phyloP scores from a whole-genome alignment of 2,329 filamentous ascomycete species.

The Colletotrichum higginsianum region DNA sequence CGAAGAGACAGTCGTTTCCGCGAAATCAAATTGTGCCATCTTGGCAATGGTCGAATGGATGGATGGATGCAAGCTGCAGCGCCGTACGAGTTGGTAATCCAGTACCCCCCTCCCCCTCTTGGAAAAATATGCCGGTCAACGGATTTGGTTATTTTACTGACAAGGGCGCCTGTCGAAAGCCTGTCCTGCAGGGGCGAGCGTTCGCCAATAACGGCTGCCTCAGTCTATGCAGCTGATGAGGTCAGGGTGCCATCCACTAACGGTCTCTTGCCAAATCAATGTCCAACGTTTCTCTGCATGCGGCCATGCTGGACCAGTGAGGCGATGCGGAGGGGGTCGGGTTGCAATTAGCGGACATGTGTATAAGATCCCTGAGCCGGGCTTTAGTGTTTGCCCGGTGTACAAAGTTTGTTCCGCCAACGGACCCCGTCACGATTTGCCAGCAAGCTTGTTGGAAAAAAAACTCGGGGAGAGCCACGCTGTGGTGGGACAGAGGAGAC shows the following conservation, averaged over 20 bases:
- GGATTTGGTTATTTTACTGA: constrained; percentile 30
- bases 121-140: constrained; percentile 38
- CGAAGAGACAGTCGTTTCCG: constrained; percentile 13
- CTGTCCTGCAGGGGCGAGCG: constrained; percentile 29
- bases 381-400: constrained; percentile 15
- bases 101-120: constrained; percentile 24
- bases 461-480: constrained; percentile 4
- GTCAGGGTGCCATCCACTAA: constrained; percentile 28
- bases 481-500: constrained; percentile 36
- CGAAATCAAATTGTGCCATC: constrained; percentile 22
- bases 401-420: constrained; percentile 16
- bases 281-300: constrained; percentile 40
- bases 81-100: constrained; percentile 24
- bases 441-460: constrained; percentile 20
- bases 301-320: constrained; percentile 22
- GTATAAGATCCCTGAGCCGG: constrained; percentile 29
- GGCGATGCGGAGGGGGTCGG: constrained; percentile 25
- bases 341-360: constrained; percentile 13
- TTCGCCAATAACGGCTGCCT: constrained; percentile 26
- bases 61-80: constrained; percentile 18
- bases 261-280: constrained; percentile 36
- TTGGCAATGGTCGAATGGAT: constrained; percentile 15
- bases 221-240: constrained; percentile 38
- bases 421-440: constrained; percentile 8
- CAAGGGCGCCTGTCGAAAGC: constrained; percentile 31